Evolutionary conservation across 2,329 filamentous ascomycete species (phyloP).

Genomic region (Helotiales sp.): DNA sequence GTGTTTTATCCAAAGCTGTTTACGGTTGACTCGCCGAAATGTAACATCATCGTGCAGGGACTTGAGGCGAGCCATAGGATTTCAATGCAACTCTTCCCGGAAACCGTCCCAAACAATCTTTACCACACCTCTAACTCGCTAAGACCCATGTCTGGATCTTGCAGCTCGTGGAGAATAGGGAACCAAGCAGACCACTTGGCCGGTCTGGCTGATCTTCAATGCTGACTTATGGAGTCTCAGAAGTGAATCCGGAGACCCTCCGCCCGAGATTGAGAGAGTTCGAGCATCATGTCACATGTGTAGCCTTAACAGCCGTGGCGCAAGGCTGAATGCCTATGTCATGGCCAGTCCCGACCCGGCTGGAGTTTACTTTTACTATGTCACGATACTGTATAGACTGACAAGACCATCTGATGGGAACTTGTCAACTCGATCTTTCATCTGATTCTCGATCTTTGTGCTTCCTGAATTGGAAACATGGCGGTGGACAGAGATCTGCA

Average conservation of each 20-base stretch:
- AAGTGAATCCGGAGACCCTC: not conserved
- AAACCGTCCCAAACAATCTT: not conserved
- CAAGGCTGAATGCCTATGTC: not conserved
- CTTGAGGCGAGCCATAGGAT: not conserved
- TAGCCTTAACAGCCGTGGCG: too few relatives aligned
- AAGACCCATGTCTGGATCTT: not conserved
- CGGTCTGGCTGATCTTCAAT: not conserved
- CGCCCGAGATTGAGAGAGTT: not conserved
- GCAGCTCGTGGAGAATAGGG: not conserved
- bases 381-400: too few relatives aligned
- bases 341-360: not conserved
- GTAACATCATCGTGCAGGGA: not conserved
- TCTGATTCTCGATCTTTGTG: not conserved
- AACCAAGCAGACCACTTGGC: not conserved
- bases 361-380: not conserved
- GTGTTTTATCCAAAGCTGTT: not conserved
- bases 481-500: not conserved
- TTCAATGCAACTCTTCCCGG: not conserved
- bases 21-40: not conserved
- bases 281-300: not conserved
- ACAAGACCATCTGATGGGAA: too few relatives aligned
- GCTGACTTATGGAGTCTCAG: not conserved
- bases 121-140: not conserved
- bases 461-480: not conserved
- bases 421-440: not conserved